Conservation (phyloP, 2,329 filamentous ascomycete species). For the Cylindrodendrum hubeiense region DNA sequence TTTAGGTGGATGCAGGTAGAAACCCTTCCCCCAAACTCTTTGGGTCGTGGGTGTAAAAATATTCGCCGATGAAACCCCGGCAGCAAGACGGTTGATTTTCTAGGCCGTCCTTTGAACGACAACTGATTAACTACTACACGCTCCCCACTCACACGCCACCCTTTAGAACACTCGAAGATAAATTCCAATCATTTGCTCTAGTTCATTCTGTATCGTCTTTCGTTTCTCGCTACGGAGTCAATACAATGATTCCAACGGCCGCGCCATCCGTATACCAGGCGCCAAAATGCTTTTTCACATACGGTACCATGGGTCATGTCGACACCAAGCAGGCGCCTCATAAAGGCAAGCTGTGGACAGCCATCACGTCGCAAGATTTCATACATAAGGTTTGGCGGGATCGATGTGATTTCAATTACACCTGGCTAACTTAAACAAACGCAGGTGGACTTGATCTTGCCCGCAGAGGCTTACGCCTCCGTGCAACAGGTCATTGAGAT, state of each 20-base stretch:
- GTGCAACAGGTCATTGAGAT: constrained; percentile 64
- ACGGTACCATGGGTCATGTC: constrained; percentile 76
- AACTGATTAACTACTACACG: background rate
- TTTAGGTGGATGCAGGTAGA: constrained; percentile 55
- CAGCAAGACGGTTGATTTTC: constrained; percentile 27
- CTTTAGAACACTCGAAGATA: background rate
- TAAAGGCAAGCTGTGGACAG: constrained; percentile 82
- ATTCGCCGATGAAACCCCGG: constrained; percentile 46
- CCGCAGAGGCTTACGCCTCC: constrained; percentile 69
- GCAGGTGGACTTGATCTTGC: constrained; percentile 77
- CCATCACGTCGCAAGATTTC: constrained; percentile 74
- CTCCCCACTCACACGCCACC: background rate
- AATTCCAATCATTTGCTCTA: too few species aligned
- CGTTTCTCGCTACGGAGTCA: background rate
- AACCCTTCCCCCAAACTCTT: constrained; percentile 70
- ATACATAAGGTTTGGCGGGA: constrained; percentile 68
- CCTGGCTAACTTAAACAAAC: background rate
- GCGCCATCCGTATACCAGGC: constrained; percentile 63
- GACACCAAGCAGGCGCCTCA: constrained; percentile 77
- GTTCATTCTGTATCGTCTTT: background rate
- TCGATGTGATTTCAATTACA: too few species aligned
- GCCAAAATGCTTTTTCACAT: constrained; percentile 80
- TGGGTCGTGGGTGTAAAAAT: constrained; percentile 29
- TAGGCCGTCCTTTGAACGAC: background rate
- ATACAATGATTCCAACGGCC: constrained; percentile 59